Conservation (phyloP, 257 asterid species). For the Penstemon barbatus region DNA sequence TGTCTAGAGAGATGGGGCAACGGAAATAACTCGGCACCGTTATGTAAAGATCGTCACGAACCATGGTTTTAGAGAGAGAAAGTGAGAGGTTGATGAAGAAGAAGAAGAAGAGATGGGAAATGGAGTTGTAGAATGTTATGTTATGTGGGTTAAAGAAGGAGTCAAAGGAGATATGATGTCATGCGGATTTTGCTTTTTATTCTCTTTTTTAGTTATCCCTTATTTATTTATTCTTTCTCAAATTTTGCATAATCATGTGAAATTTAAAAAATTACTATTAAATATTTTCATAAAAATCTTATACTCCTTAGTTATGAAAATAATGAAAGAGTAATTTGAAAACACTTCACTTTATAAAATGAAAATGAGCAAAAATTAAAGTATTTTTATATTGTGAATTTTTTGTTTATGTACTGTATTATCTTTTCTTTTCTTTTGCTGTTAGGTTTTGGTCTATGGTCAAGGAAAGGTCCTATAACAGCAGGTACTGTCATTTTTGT, state of each 20-base stretch:
- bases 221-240: not conserved
- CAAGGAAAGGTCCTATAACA: slow-evolving; percentile 37
- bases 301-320: too few relatives aligned
- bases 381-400: too few relatives aligned
- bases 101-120: slow-evolving; percentile 23
- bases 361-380: too few relatives aligned
- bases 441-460: slow-evolving; percentile 35
- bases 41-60: slow-evolving; percentile 49
- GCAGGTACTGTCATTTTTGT: too few relatives aligned
- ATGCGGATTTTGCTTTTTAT: slow-evolving; percentile 19
- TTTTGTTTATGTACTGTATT: too few relatives aligned
- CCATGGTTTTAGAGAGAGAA: slow-evolving; percentile 44
- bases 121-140: slow-evolving; percentile 22
- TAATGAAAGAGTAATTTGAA: too few relatives aligned
- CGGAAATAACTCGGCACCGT: slow-evolving; percentile 67
- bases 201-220: not conserved
- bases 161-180: slow-evolving; percentile 57
- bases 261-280: too few relatives aligned
- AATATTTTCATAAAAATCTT: too few relatives aligned
- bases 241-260: not conserved
- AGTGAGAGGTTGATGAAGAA: slow-evolving; percentile 4
- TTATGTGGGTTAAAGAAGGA: slow-evolving; percentile 21
- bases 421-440: too few relatives aligned
- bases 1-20: slow-evolving; percentile 81
- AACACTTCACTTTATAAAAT: too few relatives aligned